A percentile compares a stretch with the other conserved stretches of the same genome.
Conservation (phyloP, 768 basidiomycete genomes). For the Chalciporus piperatus region DNA sequence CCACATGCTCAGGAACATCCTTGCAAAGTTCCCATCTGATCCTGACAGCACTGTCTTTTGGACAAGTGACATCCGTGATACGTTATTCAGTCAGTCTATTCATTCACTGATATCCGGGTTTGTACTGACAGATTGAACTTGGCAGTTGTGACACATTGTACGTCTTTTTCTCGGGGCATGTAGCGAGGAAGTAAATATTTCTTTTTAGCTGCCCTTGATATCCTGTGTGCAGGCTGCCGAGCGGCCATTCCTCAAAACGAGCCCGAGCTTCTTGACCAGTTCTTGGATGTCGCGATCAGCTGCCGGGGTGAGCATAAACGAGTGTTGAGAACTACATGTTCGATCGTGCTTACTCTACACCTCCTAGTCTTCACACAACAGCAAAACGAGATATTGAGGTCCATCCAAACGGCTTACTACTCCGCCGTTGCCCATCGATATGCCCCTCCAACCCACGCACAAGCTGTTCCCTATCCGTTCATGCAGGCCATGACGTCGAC, state of each 20-base stretch:
- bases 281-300: slow-evolving; percentile 44
- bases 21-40: slow-evolving; percentile 78
- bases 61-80: slow-evolving; percentile 58
- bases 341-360: background rate
- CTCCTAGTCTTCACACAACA: slow-evolving; percentile 59
- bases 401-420: slow-evolving; percentile 37
- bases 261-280: slow-evolving; percentile 42
- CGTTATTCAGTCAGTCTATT: slow-evolving; percentile 57
- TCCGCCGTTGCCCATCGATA: slow-evolving; percentile 17
- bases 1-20: slow-evolving; percentile 69
- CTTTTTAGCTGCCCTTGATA: slow-evolving; percentile 48
- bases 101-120: background rate
- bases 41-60: slow-evolving; percentile 76
- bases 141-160: slow-evolving; percentile 38
- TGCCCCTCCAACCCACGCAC: slow-evolving; percentile 4
- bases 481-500: slow-evolving; percentile 18
- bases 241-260: slow-evolving; percentile 34
- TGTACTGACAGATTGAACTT: slow-evolving; percentile 6
- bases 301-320: slow-evolving; percentile 49
- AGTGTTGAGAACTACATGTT: slow-evolving; percentile 36
- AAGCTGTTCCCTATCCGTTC: slow-evolving; percentile 15
- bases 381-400: slow-evolving; percentile 48
- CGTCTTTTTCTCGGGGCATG: slow-evolving; percentile 2
- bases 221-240: slow-evolving; percentile 51
- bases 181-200: slow-evolving; percentile 12